Evolutionary conservation across 495 filamentous ascomycete species (phyloP).

Genomic region (Penicillium ochrochloron): DNA sequence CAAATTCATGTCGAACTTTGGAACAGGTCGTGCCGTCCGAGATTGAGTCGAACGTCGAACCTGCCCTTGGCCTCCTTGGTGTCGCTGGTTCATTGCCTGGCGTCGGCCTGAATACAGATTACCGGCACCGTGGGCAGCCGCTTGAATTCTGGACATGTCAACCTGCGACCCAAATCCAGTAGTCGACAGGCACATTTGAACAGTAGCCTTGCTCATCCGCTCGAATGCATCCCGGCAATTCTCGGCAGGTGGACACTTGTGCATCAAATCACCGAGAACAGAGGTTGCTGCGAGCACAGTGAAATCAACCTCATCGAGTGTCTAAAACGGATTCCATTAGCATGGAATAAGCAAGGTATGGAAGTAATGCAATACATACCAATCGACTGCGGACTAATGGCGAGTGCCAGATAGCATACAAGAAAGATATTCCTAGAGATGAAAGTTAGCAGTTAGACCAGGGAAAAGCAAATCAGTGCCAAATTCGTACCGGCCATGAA

Average conservation of each 20-base stretch:
- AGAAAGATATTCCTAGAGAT: conserved; percentile 78
- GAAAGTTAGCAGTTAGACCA: background rate
- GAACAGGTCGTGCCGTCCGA: conserved; percentile 46
- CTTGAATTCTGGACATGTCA: conserved; percentile 34
- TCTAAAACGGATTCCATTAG: conserved; percentile 49
- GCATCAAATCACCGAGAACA: conserved; percentile 74
- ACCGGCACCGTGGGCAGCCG: conserved; percentile 23
- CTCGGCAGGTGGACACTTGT: conserved; percentile 80
- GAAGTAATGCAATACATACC: conserved; percentile 54
- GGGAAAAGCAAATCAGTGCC: background rate
- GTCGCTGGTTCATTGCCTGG: conserved; percentile 35
- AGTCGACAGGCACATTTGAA: conserved; percentile 85
- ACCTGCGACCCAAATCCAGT: conserved; percentile 73
- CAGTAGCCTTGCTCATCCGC: conserved; percentile 90
- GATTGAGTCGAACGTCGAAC: conserved; percentile 34
- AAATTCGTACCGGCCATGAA: conserved; percentile 84
- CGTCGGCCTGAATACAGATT: conserved; percentile 30
- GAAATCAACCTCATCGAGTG: conserved; percentile 94
- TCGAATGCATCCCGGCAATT: conserved; percentile 93
- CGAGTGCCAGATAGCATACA: conserved; percentile 98
- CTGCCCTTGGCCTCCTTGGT: conserved; percentile 29
- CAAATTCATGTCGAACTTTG: conserved; percentile 69
- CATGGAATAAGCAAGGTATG: background rate
- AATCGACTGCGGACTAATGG: conserved; percentile 80
- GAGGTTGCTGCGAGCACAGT: conserved; percentile 94